Base-by-base conservation (phyloP, 495 filamentous ascomycete genomes). In the Neurospora terricola region DNA sequence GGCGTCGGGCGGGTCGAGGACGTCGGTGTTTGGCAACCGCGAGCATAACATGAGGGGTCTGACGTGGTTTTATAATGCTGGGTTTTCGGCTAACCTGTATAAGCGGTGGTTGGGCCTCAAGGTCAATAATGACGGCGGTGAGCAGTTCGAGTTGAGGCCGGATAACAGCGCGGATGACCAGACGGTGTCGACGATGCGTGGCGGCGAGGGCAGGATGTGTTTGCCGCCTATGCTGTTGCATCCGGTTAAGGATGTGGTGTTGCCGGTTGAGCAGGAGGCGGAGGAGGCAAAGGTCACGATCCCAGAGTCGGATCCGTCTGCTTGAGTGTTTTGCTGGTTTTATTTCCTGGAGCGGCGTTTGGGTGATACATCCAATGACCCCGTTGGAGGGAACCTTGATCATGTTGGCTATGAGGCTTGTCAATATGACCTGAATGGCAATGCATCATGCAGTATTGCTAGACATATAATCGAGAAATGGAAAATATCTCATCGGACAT, bases 61-160 rank as follows among this genome's bases (percentile, higher is more conserved):
- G 48, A 97, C 90, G 16, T 99, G 96, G 96, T 98, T 95, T 81
- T 98, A 97, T 79, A 92, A 97, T 77, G 92, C 93, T 3, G 91
- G 91, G 0, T 97, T 96, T 76, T 88, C 92, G 30, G 87, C 87
- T 7, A 94, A 94, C 76, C 78, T 98, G 77, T 98, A 93, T 87
- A 88, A 88, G 74, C 86, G 94, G 75, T 98, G 95, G 95, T 82
- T 97, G 66, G 94, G 94, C 5, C 88, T 92, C 48, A 90, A 89
- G 77, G 90, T 96, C 38, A 91, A 97, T 80, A 92, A 92, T 71
- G 92, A 93, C 73, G 94, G 94, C 0, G 94, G 94, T 7, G 94
- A 97, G 81, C 87, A 93, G 80, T 91, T 90, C 76, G 93, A 96
- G 83, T 75, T 90, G 74, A 88, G 84, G 16, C 80, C 81, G 72